Percentiles rank a stretch among this genome's conserved stretches.
These are phyloP conservation scores for Tolypocladium pustulatum DNA, from an alignment of 2,329 filamentous ascomycete species.

Conservation along the genomic window DNA sequence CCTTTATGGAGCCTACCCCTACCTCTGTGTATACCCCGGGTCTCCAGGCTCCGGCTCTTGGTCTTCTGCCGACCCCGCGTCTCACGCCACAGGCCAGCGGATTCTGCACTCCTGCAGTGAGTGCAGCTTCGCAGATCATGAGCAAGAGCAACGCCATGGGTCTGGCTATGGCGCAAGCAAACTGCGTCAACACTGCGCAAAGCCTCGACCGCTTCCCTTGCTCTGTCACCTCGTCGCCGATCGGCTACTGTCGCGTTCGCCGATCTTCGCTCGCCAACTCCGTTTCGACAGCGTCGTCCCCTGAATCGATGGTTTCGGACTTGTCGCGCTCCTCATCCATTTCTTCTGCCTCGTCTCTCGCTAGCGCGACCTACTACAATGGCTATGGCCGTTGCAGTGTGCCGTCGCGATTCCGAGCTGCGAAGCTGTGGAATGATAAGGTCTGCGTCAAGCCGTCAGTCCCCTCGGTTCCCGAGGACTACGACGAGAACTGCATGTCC, in stretches of 20 bases:
- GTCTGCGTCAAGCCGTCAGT: slow-evolving; percentile 40
- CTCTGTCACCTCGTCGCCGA: slow-evolving; percentile 39
- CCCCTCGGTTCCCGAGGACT: slow-evolving; percentile 47
- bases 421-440: slow-evolving; percentile 49
- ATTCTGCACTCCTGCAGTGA: slow-evolving; percentile 50
- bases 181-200: slow-evolving; percentile 33
- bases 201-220: slow-evolving; percentile 42
- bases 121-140: slow-evolving; percentile 39
- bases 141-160: slow-evolving; percentile 47
- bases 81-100: slow-evolving; percentile 45
- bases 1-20: slow-evolving; percentile 37
- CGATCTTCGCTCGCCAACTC: slow-evolving; percentile 55
- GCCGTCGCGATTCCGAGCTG: slow-evolving; percentile 52
- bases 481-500: slow-evolving; percentile 37
- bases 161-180: slow-evolving; percentile 47
- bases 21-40: slow-evolving; percentile 31
- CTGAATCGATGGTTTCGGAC: slow-evolving; percentile 59
- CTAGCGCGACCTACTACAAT: slow-evolving; percentile 42
- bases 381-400: slow-evolving; percentile 36
- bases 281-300: slow-evolving; percentile 52
- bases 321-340: slow-evolving; percentile 54
- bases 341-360: slow-evolving; percentile 50
- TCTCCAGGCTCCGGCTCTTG: slow-evolving; percentile 40
- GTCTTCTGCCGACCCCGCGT: slow-evolving; percentile 47
- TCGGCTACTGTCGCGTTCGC: slow-evolving; percentile 35